These are phyloP conservation scores for Fusarium tanahbumbuense DNA, from an alignment of 2,329 filamentous ascomycete species.

Conservation along the genomic window DNA sequence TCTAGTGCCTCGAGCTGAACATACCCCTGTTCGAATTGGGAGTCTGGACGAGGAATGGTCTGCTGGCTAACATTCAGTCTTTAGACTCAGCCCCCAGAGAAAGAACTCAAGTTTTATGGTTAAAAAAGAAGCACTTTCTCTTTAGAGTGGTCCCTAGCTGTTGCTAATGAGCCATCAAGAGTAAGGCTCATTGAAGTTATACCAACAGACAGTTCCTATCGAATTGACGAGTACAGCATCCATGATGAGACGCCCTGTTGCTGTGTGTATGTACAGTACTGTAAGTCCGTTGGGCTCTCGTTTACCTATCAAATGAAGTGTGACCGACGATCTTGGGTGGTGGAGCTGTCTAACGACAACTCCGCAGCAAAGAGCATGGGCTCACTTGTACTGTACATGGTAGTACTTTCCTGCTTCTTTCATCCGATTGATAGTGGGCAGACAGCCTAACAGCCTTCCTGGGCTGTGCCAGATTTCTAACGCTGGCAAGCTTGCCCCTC, in stretches of 20 bases:
- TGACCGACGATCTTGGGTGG: slow-evolving; percentile 10
- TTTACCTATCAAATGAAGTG: slow-evolving; percentile 8
- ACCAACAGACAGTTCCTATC: background rate
- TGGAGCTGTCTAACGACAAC: slow-evolving; percentile 23
- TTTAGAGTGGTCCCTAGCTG: background rate
- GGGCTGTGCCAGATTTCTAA: background rate
- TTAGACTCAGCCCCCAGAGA: slow-evolving; percentile 25
- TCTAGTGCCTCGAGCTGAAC: slow-evolving; percentile 42
- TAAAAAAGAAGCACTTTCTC: slow-evolving; percentile 11
- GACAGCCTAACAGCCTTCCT: slow-evolving; percentile 14
- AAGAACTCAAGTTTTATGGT: slow-evolving; percentile 18
- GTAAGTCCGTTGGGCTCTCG: background rate
- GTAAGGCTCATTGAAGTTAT: too few species aligned
- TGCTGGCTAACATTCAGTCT: slow-evolving; percentile 6
- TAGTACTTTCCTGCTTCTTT: slow-evolving; percentile 9
- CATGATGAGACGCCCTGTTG: background rate
- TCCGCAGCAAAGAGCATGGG: slow-evolving; percentile 9
- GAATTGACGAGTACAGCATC: background rate
- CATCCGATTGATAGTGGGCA: slow-evolving; percentile 10
- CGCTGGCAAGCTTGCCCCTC: background rate
- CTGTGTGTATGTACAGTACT: background rate
- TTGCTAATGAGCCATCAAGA: background rate
- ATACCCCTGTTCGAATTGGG: slow-evolving; percentile 7
- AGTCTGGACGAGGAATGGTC: slow-evolving; percentile 18
- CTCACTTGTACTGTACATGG: slow-evolving; percentile 7